Evolutionary conservation across 768 basidiomycete genomes (phyloP), one percentile per base, ranked within the genome.

Genomic region (Panaeolus papilionaceus): DNA sequence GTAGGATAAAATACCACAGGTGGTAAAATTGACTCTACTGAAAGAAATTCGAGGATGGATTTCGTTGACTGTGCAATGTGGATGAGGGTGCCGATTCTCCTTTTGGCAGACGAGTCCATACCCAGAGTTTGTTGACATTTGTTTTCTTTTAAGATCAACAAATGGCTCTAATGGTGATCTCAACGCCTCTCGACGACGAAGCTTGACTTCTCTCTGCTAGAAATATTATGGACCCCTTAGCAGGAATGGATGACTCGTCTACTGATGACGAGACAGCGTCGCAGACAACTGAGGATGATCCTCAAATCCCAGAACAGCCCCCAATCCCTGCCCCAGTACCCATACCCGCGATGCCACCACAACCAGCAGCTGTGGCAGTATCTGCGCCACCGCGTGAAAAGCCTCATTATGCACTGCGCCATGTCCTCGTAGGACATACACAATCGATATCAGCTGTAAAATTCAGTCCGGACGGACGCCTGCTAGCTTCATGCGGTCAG

Each of bases 401-500:
- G 69, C 92, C 92, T n/a, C 84, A 90, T 70, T 94, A 94, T 74
- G 81, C 87, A 72, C 85, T 91, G 2, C 82, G 83, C 62, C 88
- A 92, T 76, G 87, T 86, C 0, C 82, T 96, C 40, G 79, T 81
- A 2, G 96, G 94, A 0, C 96, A 98, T 75, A 89, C 88, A 6
- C 86, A 88, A 73, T 91, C 92, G 0, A 90, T 98, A 64, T 95
- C 95, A 37, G 89, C 94, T 20, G 90, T 96, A 68, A 94, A 94
- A 76, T 98, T 98, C 77, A 95, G 94, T 73, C 92, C 92, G 0
- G 93, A 97, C 75, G 96, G 96, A 10, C 86, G 86, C 23, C 79
- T 91, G 16, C 82, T 98, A 23, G 95, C 95, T 18, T 95, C 94
- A n/a, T 93, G 92, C 71, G 90, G 96, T 96, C 75, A 66, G 91